Base-by-base conservation (phyloP, 108 stramenopile species). In the Epipyxis sp. region DNA sequence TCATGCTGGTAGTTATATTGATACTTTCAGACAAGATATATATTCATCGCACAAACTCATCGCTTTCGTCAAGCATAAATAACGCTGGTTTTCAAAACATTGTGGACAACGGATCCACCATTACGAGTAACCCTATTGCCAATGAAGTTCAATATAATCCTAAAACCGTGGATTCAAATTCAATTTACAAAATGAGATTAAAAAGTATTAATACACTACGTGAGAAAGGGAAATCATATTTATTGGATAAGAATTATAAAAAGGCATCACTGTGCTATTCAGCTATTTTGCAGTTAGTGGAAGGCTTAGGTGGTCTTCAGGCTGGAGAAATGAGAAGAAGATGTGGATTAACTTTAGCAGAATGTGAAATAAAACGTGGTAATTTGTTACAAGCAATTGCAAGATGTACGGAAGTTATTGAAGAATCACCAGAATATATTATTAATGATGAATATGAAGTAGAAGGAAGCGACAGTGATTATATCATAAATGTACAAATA, bases 381-480 rank as follows among this genome's bases (percentile, higher is more conserved):
- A 65, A 65, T 10, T 65, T 13, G 6, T 10, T 10, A 3, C 34
- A 65, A 35, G 61, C 61, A 35, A 32, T 65, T 6, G 61, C 61
- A 65, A 16, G 61, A 29, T 65, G 61, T 65, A 13, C 34, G 27
- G 61, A 65, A 25, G 61, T 65, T 25, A 65, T 65, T 25, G 61
- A 65, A 10, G 61, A 65, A 65, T 65, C 13, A 6, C 25, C 54
- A 57, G 25, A 57, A 16, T 57, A 20, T 25, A 16, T 57, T 57
- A 25, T 20, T 25, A 25, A 57, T 20, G 16, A 16, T 20, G 54
- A 25, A 57, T 25, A 57, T 20, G 54, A 20, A 16, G 27, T 37
- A 13, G 34, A 37, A 6, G 20, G 20, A 32, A 32, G 6, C 34
- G 61, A 65, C 46, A 13, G 13, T 50, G 46, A 50, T 20, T n/a